Conservation (phyloP, 2,329 filamentous ascomycete genomes). For the Lachnellula arida region DNA sequence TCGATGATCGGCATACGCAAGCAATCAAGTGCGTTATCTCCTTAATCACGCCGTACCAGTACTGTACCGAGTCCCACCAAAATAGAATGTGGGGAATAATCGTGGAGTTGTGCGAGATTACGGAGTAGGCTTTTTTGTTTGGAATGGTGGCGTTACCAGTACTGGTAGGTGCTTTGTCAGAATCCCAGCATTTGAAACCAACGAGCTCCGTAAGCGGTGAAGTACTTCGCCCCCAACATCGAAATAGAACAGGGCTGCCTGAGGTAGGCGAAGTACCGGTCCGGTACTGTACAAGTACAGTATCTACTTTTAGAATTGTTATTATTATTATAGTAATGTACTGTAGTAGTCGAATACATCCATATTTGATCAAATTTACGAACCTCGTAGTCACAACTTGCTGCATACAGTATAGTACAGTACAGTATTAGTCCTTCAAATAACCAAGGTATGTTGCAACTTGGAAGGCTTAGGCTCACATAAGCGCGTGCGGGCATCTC, state of each 20-base stretch:
- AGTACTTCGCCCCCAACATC: not conserved
- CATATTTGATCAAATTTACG: too few relatives aligned
- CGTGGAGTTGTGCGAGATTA: not conserved
- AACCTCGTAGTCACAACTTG: too few relatives aligned
- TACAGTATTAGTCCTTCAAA: too few relatives aligned
- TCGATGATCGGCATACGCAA: not conserved
- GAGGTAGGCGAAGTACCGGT: not conserved
- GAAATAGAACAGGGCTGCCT: not conserved
- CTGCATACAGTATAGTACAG: too few relatives aligned
- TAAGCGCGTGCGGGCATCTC: not conserved
- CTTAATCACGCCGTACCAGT: too few relatives aligned
- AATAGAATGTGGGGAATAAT: not conserved
- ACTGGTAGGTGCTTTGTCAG: not conserved
- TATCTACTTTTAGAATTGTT: too few relatives aligned
- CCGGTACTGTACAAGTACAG: not conserved
- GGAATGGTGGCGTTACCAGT: too few relatives aligned
- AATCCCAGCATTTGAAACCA: not conserved
- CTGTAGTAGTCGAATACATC: too few relatives aligned
- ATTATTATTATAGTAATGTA: too few relatives aligned
- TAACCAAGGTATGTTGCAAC: not conserved
- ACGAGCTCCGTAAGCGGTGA: too few relatives aligned
- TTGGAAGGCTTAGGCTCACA: not conserved
- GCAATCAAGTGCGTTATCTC: not conserved
- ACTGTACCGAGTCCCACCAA: not conserved
- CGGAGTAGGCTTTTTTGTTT: too few relatives aligned